Conservation (phyloP, 306 rosid genomes). For the Prunus kanzakura region DNA sequence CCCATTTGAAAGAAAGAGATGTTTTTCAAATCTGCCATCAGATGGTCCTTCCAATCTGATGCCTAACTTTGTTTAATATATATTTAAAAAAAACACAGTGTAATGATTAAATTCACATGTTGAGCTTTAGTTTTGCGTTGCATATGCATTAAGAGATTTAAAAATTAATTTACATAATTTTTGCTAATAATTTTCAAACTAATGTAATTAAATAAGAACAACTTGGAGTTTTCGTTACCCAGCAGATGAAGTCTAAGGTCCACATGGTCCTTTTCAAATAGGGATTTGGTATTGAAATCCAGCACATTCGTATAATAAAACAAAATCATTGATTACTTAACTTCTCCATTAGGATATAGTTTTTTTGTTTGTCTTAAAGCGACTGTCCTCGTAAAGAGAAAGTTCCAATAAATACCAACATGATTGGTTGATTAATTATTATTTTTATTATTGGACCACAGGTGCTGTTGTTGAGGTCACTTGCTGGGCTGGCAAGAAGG, state of each 20-base stretch:
- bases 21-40: not conserved
- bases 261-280: not conserved
- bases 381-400: too few relatives aligned
- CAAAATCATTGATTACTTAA: not conserved
- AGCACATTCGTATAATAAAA: not conserved
- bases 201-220: not conserved
- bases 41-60: not conserved
- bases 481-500: slow-evolving; percentile 64
- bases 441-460: slow-evolving; percentile 13
- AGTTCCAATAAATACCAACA: not conserved
- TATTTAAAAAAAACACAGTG: not conserved
- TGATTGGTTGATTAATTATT: not conserved
- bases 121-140: not conserved
- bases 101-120: not conserved
- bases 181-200: not conserved
- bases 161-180: not conserved
- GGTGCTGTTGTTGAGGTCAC: slow-evolving; percentile 81
- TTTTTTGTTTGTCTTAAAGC: not conserved
- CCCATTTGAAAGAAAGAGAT: not conserved
- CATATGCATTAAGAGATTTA: not conserved
- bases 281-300: not conserved
- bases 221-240: not conserved
- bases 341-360: not conserved
- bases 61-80: not conserved
- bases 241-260: not conserved